A percentile compares a stretch with the other conserved stretches of the same genome.
These are phyloP conservation scores for Botrytis cinerea DNA, from an alignment of 2,329 filamentous ascomycete species.

Conservation along the genomic window DNA sequence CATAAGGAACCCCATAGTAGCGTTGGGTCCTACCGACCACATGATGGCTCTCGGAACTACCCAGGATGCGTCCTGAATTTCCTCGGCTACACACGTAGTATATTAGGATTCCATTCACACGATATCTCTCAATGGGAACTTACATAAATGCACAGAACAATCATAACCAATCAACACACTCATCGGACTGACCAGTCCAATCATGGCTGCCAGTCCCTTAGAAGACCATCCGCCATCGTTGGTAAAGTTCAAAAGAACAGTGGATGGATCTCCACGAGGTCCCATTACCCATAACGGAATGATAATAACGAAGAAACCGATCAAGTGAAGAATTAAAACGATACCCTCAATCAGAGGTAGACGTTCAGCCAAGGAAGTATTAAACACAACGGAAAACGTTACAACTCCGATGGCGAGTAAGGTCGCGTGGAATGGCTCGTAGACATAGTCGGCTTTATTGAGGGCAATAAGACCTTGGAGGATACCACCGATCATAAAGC, in stretches of 20 bases:
- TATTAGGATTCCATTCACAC: neutral
- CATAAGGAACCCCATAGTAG: slow-evolving; percentile 45
- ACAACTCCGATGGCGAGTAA: slow-evolving; percentile 48
- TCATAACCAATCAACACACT: slow-evolving; percentile 32
- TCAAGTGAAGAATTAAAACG: slow-evolving; percentile 48
- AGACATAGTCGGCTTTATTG: slow-evolving; percentile 44
- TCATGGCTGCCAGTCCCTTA: slow-evolving; percentile 42
- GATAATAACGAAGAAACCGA: slow-evolving; percentile 49
- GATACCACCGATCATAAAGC: slow-evolving; percentile 47
- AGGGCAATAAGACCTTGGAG: slow-evolving; percentile 46
- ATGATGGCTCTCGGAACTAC: slow-evolving; percentile 49
- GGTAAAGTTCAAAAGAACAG: slow-evolving; percentile 41
- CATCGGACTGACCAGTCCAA: slow-evolving; percentile 44
- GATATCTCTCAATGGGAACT: neutral
- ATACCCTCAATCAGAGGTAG: slow-evolving; percentile 48
- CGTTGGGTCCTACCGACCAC: slow-evolving; percentile 42
- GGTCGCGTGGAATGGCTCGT: slow-evolving; percentile 46
- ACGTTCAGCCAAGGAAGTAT: slow-evolving; percentile 44
- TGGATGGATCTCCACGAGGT: slow-evolving; percentile 28
- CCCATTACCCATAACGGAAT: slow-evolving; percentile 44
- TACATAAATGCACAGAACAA: slow-evolving; percentile 44
- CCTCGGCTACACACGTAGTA: slow-evolving; percentile 44
- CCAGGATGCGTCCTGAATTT: slow-evolving; percentile 50
- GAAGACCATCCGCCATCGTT: slow-evolving; percentile 42
- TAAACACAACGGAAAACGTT: slow-evolving; percentile 47